Evolutionary conservation across 108 stramenopile species (phyloP).

Genomic region (Stephanodiscus minutulus): DNA sequence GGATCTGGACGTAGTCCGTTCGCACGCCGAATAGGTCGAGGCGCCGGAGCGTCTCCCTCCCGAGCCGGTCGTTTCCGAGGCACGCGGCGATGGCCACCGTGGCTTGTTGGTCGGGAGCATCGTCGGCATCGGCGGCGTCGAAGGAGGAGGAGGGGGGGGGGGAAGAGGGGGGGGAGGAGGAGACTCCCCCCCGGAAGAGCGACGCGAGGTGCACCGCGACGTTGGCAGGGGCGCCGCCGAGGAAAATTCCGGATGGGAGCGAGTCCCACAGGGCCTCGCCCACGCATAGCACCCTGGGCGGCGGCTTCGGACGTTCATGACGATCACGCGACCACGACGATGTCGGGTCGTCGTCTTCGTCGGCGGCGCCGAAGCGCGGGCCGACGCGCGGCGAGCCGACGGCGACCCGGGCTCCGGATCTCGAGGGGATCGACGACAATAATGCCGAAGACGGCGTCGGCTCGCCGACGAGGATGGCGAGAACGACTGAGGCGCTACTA

Average conservation of each 20-base stretch:
- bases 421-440: too few relatives aligned
- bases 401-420: too few relatives aligned
- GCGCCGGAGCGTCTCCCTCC: slow-evolving; percentile 43
- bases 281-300: slow-evolving; percentile 35
- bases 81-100: slow-evolving; percentile 41
- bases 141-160: neutral
- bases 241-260: slow-evolving; percentile 47
- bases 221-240: slow-evolving; percentile 52
- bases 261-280: slow-evolving; percentile 54
- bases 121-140: too few relatives aligned
- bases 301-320: too few relatives aligned
- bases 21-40: slow-evolving; percentile 28
- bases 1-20: slow-evolving; percentile 32
- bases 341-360: too few relatives aligned
- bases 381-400: too few relatives aligned
- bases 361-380: too few relatives aligned
- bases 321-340: too few relatives aligned
- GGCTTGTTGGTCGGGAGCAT: neutral
- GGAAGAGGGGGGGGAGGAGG: neutral
- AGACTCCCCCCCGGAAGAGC: slow-evolving; percentile 1
- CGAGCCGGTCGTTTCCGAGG: slow-evolving; percentile 48
- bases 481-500: too few relatives aligned
- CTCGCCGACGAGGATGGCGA: too few relatives aligned
- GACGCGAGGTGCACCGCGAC: slow-evolving; percentile 50
- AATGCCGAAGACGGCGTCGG: too few relatives aligned